phyloP scores from a whole-genome alignment of 139 green algal genomes.

The Chlamydomonas applanata region DNA sequence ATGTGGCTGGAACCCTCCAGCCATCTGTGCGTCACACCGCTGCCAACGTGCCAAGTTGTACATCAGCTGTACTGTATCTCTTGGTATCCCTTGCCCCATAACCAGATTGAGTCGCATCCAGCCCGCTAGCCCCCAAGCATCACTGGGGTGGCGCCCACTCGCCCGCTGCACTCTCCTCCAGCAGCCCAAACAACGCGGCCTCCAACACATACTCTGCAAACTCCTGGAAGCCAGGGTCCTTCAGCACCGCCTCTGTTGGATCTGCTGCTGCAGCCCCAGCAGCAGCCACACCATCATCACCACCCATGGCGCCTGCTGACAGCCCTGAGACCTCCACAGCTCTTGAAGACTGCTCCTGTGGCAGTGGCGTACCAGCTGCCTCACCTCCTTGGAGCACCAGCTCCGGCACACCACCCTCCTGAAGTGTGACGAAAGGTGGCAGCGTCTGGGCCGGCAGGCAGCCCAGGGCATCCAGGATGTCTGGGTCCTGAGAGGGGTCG shows the following conservation, averaged over 20 bases:
- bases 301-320: neutral
- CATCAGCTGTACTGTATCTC: too few relatives aligned
- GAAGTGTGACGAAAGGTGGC: conserved; percentile 10
- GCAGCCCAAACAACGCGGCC: conserved; percentile 29
- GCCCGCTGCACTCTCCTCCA: conserved; percentile 34
- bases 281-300: neutral
- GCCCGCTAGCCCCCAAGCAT: too few relatives aligned
- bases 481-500: neutral
- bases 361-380: too few relatives aligned
- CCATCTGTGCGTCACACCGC: too few relatives aligned
- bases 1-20: too few relatives aligned
- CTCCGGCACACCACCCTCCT: neutral
- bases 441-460: neutral
- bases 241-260: conserved; percentile 6
- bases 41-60: too few relatives aligned
- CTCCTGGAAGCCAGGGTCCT: conserved; percentile 11
- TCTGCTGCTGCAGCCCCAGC: neutral
- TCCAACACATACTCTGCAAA: conserved; percentile 47
- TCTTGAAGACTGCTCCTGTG: too few relatives aligned
- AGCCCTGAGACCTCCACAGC: too few relatives aligned
- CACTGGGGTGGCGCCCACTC: conserved; percentile 23
- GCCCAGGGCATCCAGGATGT: neutral
- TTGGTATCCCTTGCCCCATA: too few relatives aligned
- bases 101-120: too few relatives aligned
- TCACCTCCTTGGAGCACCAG: neutral